Evolutionary conservation across 495 filamentous ascomycete species (phyloP).

Genomic region (Bacidia gigantensis): DNA sequence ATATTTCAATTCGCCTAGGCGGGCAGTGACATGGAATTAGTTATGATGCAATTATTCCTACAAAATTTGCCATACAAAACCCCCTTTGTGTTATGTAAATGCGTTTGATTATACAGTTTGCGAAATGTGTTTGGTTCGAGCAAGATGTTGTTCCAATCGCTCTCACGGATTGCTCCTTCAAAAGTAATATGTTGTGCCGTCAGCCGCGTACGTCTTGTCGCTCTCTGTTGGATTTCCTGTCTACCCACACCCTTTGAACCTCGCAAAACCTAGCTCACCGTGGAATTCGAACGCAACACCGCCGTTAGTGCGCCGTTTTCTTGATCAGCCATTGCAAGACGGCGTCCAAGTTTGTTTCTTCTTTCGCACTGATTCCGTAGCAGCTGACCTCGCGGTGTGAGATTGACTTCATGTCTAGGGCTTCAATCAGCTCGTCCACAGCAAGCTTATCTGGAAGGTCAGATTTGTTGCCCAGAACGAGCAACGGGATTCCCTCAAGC

Average conservation of each 20-base stretch:
- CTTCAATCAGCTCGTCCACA: conserved; percentile 91
- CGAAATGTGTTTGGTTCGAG: too few relatives aligned
- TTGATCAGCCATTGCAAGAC: conserved; percentile 96
- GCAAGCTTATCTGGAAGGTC: conserved; percentile 76
- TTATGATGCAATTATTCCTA: neutral
- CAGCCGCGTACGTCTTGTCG: too few relatives aligned
- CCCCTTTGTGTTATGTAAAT: neutral
- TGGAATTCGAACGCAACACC: neutral
- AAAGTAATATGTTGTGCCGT: too few relatives aligned
- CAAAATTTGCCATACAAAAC: neutral
- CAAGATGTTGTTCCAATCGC: neutral
- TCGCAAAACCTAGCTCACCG: neutral
- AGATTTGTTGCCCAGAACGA: conserved; percentile 97
- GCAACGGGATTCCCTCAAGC: conserved; percentile 77
- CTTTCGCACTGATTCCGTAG: conserved; percentile 96
- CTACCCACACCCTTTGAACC: too few relatives aligned
- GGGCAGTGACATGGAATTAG: too few relatives aligned
- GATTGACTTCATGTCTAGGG: conserved; percentile 77
- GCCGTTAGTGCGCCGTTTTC: conserved; percentile 13
- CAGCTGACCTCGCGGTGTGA: conserved; percentile 92
- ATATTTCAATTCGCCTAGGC: too few relatives aligned
- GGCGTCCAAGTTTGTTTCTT: conserved; percentile 95
- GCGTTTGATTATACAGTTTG: neutral
- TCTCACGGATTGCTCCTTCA: neutral
- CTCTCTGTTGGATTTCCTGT: too few relatives aligned